A percentile compares a stretch with the other conserved stretches of the same genome.
Evolutionary conservation across 2,329 filamentous ascomycete species (phyloP).

Genomic region (Hypoxylon sp.): DNA sequence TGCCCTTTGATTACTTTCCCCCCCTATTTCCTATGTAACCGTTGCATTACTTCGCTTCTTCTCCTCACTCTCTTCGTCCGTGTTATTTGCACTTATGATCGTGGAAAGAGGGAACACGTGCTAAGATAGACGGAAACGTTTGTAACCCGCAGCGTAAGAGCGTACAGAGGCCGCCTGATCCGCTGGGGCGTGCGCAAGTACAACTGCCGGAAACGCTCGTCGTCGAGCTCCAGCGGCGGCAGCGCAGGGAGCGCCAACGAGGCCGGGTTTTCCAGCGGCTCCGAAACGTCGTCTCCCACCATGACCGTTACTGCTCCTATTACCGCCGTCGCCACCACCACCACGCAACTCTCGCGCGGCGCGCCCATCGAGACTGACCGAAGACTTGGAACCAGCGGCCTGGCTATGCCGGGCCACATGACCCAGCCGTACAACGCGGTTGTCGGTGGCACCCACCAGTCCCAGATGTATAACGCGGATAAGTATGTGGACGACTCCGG

Average conservation of each 20-base stretch:
- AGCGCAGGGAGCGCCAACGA: slow-evolving; percentile 15
- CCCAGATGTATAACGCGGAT: slow-evolving; percentile 6
- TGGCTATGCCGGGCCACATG: slow-evolving; percentile 33
- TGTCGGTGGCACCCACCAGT: not conserved
- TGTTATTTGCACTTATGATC: not conserved
- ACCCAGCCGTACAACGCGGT: slow-evolving; percentile 16
- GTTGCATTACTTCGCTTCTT: not conserved
- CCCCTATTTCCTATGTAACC: slow-evolving; percentile 7
- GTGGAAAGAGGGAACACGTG: not conserved
- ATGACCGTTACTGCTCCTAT: not conserved
- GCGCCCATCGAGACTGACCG: slow-evolving; percentile 2
- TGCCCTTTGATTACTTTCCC: slow-evolving; percentile 1
- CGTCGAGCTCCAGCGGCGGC: slow-evolving; percentile 13
- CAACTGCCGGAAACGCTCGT: slow-evolving; percentile 55
- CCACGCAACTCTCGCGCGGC: not conserved
- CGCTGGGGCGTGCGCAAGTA: slow-evolving; percentile 65
- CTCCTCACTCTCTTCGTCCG: not conserved
- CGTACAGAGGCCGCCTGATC: slow-evolving; percentile 65
- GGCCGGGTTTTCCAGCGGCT: slow-evolving; percentile 36
- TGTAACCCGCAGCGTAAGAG: slow-evolving; percentile 55
- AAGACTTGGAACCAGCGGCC: slow-evolving; percentile 18
- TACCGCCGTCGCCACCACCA: not conserved
- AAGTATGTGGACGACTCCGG: slow-evolving; percentile 21
- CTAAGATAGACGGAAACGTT: slow-evolving; percentile 32
- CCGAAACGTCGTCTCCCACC: slow-evolving; percentile 40